Base-by-base conservation (phyloP, 129 eudicot species). In the Flaveria sonorensis region DNA sequence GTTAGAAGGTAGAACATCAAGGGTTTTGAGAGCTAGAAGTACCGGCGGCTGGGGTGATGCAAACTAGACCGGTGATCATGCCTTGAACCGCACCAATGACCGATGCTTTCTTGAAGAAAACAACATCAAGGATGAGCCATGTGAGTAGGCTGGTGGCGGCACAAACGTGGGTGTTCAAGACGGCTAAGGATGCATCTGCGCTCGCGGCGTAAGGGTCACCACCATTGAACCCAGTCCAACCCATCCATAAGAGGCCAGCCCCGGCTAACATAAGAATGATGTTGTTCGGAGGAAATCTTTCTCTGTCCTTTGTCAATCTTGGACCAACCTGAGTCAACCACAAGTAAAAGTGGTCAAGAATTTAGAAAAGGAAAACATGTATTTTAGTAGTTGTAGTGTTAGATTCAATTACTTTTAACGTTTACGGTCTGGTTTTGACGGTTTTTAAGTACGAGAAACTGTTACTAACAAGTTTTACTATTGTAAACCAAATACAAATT, bases 11-110 rank as follows among this genome's bases (percentile, higher is more conserved):
- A 6, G 40, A 36, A 36, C 40, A 36, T 36, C 30, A 56, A 57
- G 32, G 32, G 26, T 57, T 57, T 21, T 10, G 13, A 10, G 64
- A 21, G 14, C 19, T 21, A 59, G 7, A 20, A 21, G 67, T 64
- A 64, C 70, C 70, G 1, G 70, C 71, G 16, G 71, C 71, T 2
- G 71, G 71, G 50, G 71, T 66, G 51, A 66, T 66, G 71, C 26
- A 18, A 66, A 66, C 71, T 39, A 66, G 71, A 66, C 71, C 71
- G 16, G 71, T 66, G 50, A 66, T 66, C 71, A 66, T 66, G 71
- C 71, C 71, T 66, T 66, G 71, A 66, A 66, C 71, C 30, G 71
- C 71, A 19, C 71, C 71, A n/a, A 66, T 66, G 8, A 66, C 71
- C 1, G 71, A 66, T 8, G 71, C 71, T 66, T 66, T 66, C 51